Percentiles rank a stretch among this genome's conserved stretches.
Conservation (phyloP, 73 alveolate genomes). For the Durusdinium trenchii region DNA sequence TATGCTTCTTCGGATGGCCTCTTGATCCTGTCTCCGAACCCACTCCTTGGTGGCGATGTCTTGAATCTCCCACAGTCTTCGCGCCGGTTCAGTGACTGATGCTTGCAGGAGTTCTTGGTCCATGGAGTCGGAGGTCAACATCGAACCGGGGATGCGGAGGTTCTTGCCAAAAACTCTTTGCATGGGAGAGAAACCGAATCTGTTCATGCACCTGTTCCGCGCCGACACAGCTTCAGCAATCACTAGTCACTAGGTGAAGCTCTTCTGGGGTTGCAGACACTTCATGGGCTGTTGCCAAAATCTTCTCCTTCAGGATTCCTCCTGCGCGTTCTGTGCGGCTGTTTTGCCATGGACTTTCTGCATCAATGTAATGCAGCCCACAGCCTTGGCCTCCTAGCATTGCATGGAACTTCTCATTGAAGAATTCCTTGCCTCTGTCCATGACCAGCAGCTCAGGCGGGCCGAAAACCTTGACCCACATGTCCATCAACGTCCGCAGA, state of each 20-base stretch:
- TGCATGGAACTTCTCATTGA: background rate
- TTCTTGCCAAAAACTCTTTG: background rate
- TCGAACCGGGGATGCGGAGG: background rate
- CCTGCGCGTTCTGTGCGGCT: background rate
- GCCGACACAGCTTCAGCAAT: background rate
- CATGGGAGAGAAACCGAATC: background rate
- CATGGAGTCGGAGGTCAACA: background rate
- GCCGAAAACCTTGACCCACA: slow-evolving; percentile 13
- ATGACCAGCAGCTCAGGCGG: background rate
- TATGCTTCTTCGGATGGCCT: background rate
- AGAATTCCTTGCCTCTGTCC: background rate
- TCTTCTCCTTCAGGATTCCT: background rate
- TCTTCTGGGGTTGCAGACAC: background rate
- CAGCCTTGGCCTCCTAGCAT: background rate
- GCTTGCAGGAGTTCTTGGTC: background rate
- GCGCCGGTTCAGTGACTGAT: background rate
- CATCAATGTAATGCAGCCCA: slow-evolving; percentile 1
- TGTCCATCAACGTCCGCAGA: background rate
- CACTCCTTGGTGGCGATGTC: background rate
- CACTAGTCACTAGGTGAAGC: background rate
- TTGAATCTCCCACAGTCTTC: background rate
- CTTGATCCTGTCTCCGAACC: background rate
- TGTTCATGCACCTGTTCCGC: background rate
- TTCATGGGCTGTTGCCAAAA: background rate
- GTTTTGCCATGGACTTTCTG: background rate